Conservation (phyloP, 2,329 filamentous ascomycete species). For the Macrophomina phaseolina region DNA sequence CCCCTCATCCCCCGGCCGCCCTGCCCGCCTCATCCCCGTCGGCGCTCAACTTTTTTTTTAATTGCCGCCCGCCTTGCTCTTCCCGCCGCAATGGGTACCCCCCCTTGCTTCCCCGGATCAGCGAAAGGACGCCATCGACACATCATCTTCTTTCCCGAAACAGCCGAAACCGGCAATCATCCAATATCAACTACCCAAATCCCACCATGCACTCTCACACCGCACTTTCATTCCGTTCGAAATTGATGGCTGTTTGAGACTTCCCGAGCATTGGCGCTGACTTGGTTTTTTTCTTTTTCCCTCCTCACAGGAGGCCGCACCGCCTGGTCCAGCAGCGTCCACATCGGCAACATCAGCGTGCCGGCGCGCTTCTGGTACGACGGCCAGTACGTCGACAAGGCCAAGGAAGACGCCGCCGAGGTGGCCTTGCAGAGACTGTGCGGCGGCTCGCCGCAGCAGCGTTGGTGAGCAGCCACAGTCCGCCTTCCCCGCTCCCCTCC, state of each 20-base stretch:
- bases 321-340: slow-evolving; percentile 42
- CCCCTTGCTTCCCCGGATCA: slow-evolving; percentile 28
- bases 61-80: slow-evolving; percentile 16
- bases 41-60: not conserved
- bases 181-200: slow-evolving; percentile 24
- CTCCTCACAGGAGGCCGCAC: slow-evolving; percentile 42
- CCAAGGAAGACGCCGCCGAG: slow-evolving; percentile 45
- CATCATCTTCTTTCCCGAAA: slow-evolving; percentile 23
- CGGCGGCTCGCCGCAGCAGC: slow-evolving; percentile 19
- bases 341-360: slow-evolving; percentile 35
- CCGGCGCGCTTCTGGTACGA: slow-evolving; percentile 47
- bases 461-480: slow-evolving; percentile 21
- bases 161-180: slow-evolving; percentile 24
- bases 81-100: slow-evolving; percentile 23
- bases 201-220: slow-evolving; percentile 2
- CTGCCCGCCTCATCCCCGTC: not conserved
- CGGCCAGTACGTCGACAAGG: slow-evolving; percentile 39
- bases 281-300: not conserved
- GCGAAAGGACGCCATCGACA: slow-evolving; percentile 20
- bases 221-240: not conserved
- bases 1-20: not conserved
- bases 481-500: slow-evolving; percentile 15
- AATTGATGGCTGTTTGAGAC: not conserved
- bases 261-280: not conserved
- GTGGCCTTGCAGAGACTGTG: slow-evolving; percentile 27